Evolutionary conservation across 768 basidiomycete genomes (phyloP).

Genomic region (Macrolepiota dolichaula): DNA sequence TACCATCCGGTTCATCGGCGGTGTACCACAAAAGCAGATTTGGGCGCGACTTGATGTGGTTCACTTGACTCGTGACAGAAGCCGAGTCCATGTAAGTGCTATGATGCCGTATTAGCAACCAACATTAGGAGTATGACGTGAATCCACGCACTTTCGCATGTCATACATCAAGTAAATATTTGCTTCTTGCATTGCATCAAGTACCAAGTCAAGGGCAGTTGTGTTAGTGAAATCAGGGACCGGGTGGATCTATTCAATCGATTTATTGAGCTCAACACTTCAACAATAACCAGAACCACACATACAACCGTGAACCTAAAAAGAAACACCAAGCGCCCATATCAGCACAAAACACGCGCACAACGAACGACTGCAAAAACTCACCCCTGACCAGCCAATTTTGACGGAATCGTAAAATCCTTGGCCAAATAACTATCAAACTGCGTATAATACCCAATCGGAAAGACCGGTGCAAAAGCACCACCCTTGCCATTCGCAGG

Average conservation of each 20-base stretch:
- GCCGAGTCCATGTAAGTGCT: slow-evolving; percentile 65
- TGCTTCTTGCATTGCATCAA: slow-evolving; percentile 71
- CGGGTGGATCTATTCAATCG: slow-evolving; percentile 53
- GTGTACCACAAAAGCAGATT: slow-evolving; percentile 77
- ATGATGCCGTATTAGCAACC: slow-evolving; percentile 12
- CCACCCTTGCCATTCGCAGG: slow-evolving; percentile 49
- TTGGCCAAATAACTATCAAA: slow-evolving; percentile 51
- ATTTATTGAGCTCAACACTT: background rate
- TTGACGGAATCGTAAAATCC: slow-evolving; percentile 51
- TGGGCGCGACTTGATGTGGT: slow-evolving; percentile 58
- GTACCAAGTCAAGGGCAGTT: slow-evolving; percentile 50
- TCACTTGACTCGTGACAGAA: slow-evolving; percentile 65
- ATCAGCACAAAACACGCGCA: background rate
- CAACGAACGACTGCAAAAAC: slow-evolving; percentile 11
- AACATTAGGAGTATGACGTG: background rate
- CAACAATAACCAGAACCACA: slow-evolving; percentile 3
- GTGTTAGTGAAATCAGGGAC: slow-evolving; percentile 63
- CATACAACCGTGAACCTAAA: slow-evolving; percentile 39
- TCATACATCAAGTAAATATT: slow-evolving; percentile 78
- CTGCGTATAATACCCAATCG: slow-evolving; percentile 72
- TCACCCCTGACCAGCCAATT: slow-evolving; percentile 56
- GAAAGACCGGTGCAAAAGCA: slow-evolving; percentile 54
- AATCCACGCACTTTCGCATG: slow-evolving; percentile 53
- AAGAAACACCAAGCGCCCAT: background rate
- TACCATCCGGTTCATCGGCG: slow-evolving; percentile 73